Conservation (phyloP, 495 filamentous ascomycete genomes). For the Pseudevernia furfuracea region DNA sequence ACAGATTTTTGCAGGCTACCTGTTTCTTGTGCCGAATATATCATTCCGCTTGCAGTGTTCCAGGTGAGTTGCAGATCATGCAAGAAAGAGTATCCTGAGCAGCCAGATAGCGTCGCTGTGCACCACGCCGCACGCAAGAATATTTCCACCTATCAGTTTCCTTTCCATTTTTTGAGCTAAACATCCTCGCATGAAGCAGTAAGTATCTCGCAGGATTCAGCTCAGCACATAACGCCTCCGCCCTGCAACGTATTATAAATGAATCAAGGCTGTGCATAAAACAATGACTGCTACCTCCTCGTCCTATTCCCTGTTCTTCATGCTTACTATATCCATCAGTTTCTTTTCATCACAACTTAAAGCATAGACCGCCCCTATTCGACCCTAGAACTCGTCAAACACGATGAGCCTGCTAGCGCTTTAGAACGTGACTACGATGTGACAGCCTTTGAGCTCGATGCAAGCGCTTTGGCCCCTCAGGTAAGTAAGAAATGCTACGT, state of each 20-base stretch:
- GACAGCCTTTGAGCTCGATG: neutral
- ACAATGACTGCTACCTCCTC: neutral
- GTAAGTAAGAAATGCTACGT: neutral
- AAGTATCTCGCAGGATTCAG: no score
- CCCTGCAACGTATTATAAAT: neutral
- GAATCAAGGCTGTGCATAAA: neutral
- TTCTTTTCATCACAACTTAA: no score
- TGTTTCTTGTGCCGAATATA: no score
- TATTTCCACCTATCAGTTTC: neutral
- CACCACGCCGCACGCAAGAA: neutral
- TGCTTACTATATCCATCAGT: no score
- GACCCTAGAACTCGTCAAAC: neutral
- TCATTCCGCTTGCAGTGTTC: neutral
- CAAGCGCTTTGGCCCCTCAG: neutral
- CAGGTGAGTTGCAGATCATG: neutral
- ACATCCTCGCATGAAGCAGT: neutral
- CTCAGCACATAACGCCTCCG: neutral
- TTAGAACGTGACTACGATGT: neutral
- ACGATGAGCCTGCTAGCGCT: neutral
- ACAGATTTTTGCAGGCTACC: no score
- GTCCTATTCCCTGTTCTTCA: neutral
- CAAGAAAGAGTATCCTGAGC: neutral
- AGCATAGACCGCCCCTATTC: neutral
- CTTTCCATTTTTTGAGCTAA: no score
- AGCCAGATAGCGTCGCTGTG: neutral